phyloP scores from a whole-genome alignment of 768 basidiomycete genomes.

The Mycena albidolilacea region DNA sequence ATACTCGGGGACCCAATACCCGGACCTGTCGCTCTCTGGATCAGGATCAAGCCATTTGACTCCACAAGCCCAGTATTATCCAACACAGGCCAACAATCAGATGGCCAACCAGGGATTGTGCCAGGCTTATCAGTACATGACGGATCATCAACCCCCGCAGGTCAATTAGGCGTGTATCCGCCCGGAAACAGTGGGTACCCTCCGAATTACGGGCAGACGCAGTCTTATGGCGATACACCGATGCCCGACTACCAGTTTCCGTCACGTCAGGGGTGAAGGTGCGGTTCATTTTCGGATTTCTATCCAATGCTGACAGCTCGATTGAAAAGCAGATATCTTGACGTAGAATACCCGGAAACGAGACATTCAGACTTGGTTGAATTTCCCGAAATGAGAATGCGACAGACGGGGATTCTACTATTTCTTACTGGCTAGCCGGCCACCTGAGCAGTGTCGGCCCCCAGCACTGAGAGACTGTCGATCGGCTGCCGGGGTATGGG shows the following conservation, averaged over 20 bases:
- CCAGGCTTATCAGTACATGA: background rate
- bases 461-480: too few relatives aligned
- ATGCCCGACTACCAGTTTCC: background rate
- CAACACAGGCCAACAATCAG: background rate
- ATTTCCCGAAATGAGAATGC: too few relatives aligned
- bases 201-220: background rate
- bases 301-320: background rate
- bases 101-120: background rate
- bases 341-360: too few relatives aligned
- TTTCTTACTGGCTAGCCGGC: too few relatives aligned
- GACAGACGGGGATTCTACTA: too few relatives aligned
- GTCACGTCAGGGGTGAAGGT: background rate
- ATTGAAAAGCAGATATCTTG: background rate
- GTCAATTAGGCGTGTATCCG: background rate
- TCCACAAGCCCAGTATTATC: background rate
- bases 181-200: background rate
- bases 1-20: background rate
- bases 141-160: background rate
- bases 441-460: too few relatives aligned
- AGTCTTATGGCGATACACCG: background rate
- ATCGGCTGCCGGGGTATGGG: too few relatives aligned
- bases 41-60: background rate
- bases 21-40: slow-evolving; percentile 1
- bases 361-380: too few relatives aligned
- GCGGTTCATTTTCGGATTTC: background rate